Conservation (phyloP, 345 rosid genomes). For the Dimocarpus longan region DNA sequence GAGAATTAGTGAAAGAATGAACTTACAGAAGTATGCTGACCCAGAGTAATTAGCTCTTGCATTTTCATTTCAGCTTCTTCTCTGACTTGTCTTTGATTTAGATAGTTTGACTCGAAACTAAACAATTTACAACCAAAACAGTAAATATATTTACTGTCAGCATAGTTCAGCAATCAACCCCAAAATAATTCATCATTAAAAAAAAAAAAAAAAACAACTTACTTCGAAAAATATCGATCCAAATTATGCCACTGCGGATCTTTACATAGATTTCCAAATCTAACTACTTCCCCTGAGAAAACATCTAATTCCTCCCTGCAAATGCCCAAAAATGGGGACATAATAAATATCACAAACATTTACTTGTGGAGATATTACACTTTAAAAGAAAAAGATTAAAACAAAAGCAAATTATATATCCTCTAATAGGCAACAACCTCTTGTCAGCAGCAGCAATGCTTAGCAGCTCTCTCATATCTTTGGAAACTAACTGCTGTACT, state of each 20-base stretch:
- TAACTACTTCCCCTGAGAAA: slow-evolving; percentile 71
- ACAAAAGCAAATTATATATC: slow-evolving; percentile 5
- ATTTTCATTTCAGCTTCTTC: slow-evolving; percentile 68
- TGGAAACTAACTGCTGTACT: slow-evolving; percentile 68
- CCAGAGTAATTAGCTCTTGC: slow-evolving; percentile 70
- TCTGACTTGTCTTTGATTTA: slow-evolving; percentile 37
- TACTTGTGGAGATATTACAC: neutral
- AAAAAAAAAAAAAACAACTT: slow-evolving; percentile 26
- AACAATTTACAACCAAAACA: slow-evolving; percentile 26
- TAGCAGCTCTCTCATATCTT: slow-evolving; percentile 61
- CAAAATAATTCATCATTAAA: slow-evolving; percentile 2
- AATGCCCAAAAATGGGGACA: slow-evolving; percentile 11
- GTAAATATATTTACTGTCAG: slow-evolving; percentile 24
- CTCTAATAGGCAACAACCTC: slow-evolving; percentile 53
- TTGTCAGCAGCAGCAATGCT: slow-evolving; percentile 86
- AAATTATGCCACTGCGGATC: slow-evolving; percentile 92
- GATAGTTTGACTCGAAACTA: slow-evolving; percentile 69
- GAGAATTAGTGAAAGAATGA: neutral
- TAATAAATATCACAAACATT: neutral
- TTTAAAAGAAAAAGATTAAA: neutral
- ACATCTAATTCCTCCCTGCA: slow-evolving; percentile 83
- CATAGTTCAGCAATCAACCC: slow-evolving; percentile 12
- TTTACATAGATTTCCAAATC: slow-evolving; percentile 87
- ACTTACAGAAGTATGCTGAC: slow-evolving; percentile 83
- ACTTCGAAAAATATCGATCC: slow-evolving; percentile 72